These are phyloP conservation scores for Polysphondylium violaceum DNA, from an alignment of 78 protist species.

Conservation along the genomic window DNA sequence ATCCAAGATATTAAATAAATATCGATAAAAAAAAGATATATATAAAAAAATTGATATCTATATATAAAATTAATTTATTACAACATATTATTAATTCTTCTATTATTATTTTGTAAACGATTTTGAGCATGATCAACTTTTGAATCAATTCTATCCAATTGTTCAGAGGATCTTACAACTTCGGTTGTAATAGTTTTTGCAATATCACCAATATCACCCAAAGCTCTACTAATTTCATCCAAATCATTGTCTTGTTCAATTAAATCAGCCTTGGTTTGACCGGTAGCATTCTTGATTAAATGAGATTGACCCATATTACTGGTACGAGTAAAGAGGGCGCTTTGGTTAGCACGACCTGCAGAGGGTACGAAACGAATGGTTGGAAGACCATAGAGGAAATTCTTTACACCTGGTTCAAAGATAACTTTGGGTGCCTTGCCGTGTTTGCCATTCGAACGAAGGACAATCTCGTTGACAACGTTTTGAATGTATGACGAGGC, in stretches of 20 bases:
- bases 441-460: constrained; percentile 45
- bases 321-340: constrained; percentile 42
- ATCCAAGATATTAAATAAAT: too few species aligned
- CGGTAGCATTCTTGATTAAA: constrained; percentile 59
- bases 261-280: constrained; percentile 25
- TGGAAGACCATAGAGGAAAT: constrained; percentile 70
- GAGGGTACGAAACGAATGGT: constrained; percentile 53
- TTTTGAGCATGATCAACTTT: constrained; percentile 52
- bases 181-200: constrained; percentile 82
- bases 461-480: constrained; percentile 55
- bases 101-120: constrained; percentile 28
- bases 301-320: constrained; percentile 4
- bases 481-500: constrained; percentile 61
- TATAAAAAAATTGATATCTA: too few species aligned
- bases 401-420: constrained; percentile 73
- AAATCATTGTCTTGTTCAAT: constrained; percentile 76
- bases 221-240: constrained; percentile 65
- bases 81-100: constrained; percentile 65
- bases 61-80: not conserved
- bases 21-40: too few species aligned
- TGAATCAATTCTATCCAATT: constrained; percentile 44
- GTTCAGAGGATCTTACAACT: constrained; percentile 64
- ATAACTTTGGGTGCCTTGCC: constrained; percentile 61
- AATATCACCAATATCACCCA: constrained; percentile 76
- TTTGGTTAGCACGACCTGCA: not conserved